Evolutionary conservation across 2,329 filamentous ascomycete genomes (phyloP).

Genomic region (Cladophialophora carrionii): DNA sequence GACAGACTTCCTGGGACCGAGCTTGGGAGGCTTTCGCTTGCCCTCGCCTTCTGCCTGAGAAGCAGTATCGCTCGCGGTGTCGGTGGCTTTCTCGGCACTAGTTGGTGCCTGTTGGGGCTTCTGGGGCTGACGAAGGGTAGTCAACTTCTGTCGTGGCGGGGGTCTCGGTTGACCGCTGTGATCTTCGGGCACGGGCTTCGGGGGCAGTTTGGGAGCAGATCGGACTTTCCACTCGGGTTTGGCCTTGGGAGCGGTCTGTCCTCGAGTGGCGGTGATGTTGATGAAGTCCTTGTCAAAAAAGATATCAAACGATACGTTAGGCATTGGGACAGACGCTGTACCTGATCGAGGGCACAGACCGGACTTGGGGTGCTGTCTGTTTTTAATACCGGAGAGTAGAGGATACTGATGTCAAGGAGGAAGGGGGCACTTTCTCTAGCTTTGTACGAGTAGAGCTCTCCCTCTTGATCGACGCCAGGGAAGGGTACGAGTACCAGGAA

Average conservation of each 20-base stretch:
- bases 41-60: slow-evolving; percentile 28
- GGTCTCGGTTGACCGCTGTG: slow-evolving; percentile 30
- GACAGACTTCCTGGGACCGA: slow-evolving; percentile 34
- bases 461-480: slow-evolving; percentile 14
- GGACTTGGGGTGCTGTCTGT: background rate
- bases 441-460: slow-evolving; percentile 6
- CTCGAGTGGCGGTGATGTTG: slow-evolving; percentile 40
- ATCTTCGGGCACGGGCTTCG: slow-evolving; percentile 34
- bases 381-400: background rate
- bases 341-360: slow-evolving; percentile 6
- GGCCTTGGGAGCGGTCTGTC: slow-evolving; percentile 38
- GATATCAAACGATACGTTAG: slow-evolving; percentile 41
- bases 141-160: slow-evolving; percentile 34
- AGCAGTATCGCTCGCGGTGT: slow-evolving; percentile 23
- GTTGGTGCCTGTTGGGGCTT: slow-evolving; percentile 6
- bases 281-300: slow-evolving; percentile 41
- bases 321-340: slow-evolving; percentile 35
- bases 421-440: slow-evolving; percentile 10
- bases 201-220: slow-evolving; percentile 39
- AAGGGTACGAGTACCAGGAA: background rate
- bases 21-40: slow-evolving; percentile 37
- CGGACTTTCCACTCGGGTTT: slow-evolving; percentile 41
- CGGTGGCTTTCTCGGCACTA: slow-evolving; percentile 6
- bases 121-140: slow-evolving; percentile 32
- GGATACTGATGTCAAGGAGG: slow-evolving; percentile 7